Percentiles rank a stretch among this genome's conserved stretches.
Evolutionary conservation across 345 rosid species (phyloP).

Genomic region (Gossypium herbaceum): DNA sequence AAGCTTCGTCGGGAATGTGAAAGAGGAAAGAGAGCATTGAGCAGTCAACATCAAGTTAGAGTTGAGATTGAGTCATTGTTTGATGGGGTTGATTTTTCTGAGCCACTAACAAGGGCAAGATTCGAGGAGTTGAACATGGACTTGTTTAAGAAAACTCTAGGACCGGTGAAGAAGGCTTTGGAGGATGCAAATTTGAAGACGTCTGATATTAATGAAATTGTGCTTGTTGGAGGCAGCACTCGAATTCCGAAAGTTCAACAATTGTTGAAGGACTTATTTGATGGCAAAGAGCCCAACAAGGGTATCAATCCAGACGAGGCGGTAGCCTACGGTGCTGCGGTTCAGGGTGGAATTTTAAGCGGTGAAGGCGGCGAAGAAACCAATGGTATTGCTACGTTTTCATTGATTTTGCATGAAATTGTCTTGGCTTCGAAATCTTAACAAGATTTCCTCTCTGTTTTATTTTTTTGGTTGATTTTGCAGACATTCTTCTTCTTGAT

Average conservation of each 20-base stretch:
- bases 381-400: background rate
- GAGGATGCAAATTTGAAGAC: slow-evolving; percentile 18
- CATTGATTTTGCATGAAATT: background rate
- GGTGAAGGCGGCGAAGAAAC: slow-evolving; percentile 10
- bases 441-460: background rate
- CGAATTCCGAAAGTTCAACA: slow-evolving; percentile 22
- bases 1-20: slow-evolving; percentile 42
- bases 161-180: slow-evolving; percentile 14
- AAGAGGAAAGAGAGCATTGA: slow-evolving; percentile 46
- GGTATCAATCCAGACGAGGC: slow-evolving; percentile 29
- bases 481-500: slow-evolving; percentile 16
- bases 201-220: slow-evolving; percentile 17
- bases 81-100: slow-evolving; percentile 42
- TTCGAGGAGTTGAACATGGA: slow-evolving; percentile 17
- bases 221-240: slow-evolving; percentile 29
- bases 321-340: slow-evolving; percentile 26
- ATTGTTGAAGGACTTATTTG: slow-evolving; percentile 16
- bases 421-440: background rate
- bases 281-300: slow-evolving; percentile 19
- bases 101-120: slow-evolving; percentile 16
- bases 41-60: slow-evolving; percentile 49
- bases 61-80: slow-evolving; percentile 42
- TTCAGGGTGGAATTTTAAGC: slow-evolving; percentile 22
- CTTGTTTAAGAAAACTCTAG: slow-evolving; percentile 16
- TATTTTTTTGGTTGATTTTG: background rate